These are phyloP conservation scores for Chromera velia DNA, from an alignment of 73 alveolate species.

Conservation along the genomic window DNA sequence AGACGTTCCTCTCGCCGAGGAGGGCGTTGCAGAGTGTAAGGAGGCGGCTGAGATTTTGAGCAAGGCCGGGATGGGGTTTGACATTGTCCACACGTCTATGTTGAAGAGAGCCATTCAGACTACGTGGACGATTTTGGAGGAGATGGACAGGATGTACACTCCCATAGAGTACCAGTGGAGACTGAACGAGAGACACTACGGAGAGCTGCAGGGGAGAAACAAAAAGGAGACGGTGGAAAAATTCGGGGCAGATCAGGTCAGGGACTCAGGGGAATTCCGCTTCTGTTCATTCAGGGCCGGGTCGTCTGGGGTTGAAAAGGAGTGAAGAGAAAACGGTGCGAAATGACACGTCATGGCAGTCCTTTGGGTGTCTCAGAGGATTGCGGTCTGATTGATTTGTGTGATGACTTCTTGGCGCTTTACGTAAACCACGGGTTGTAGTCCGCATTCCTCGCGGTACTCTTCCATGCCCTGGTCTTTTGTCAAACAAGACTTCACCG, in stretches of 20 bases:
- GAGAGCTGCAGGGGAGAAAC: conserved; percentile 84
- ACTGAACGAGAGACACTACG: conserved; percentile 89
- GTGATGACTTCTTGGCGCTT: too few species aligned
- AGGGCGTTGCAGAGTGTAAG: neutral
- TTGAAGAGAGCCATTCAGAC: conserved; percentile 53
- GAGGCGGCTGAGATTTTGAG: conserved; percentile 7
- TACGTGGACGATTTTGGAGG: conserved; percentile 46
- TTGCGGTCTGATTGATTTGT: too few species aligned
- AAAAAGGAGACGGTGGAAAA: conserved; percentile 85
- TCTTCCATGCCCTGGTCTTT: too few species aligned
- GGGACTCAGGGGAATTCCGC: neutral
- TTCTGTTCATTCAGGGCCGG: too few species aligned
- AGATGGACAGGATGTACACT: conserved; percentile 65
- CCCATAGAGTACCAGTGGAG: conserved; percentile 82
- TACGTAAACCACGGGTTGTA: too few species aligned
- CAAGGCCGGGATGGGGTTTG: conserved; percentile 35
- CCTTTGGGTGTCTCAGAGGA: neutral
- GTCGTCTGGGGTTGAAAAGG: neutral
- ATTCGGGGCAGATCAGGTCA: conserved; percentile 68
- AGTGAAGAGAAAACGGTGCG: neutral
- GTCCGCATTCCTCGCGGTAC: too few species aligned
- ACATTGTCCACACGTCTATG: conserved; percentile 40
- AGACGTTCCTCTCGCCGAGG: neutral
- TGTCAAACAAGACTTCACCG: too few species aligned
- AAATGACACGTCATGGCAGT: neutral